A percentile compares a stretch with the other conserved stretches of the same genome.
phyloP scores from a whole-genome alignment of 495 filamentous ascomycete genomes.

The Apiosordaria backusii region DNA sequence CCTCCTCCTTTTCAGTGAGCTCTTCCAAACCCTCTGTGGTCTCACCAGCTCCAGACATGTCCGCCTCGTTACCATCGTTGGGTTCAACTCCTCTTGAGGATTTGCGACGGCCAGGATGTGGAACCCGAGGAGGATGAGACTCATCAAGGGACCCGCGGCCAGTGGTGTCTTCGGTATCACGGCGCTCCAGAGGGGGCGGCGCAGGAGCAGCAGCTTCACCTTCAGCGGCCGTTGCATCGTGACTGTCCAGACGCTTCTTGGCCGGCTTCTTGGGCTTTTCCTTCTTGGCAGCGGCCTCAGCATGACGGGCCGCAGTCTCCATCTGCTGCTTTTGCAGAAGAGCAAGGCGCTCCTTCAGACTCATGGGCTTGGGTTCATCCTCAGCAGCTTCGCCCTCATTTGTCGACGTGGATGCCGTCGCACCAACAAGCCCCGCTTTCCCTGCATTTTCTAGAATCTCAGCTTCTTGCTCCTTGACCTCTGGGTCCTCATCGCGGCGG shows the following conservation, averaged over 20 bases:
- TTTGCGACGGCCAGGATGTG: slow-evolving; percentile 45
- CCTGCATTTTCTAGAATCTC: slow-evolving; percentile 56
- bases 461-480: slow-evolving; percentile 63
- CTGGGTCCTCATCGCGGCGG: slow-evolving; percentile 83
- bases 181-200: slow-evolving; percentile 40
- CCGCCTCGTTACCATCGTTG: slow-evolving; percentile 81
- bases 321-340: slow-evolving; percentile 89
- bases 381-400: slow-evolving; percentile 49
- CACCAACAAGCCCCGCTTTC: slow-evolving; percentile 54
- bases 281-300: slow-evolving; percentile 75
- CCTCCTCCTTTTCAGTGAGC: slow-evolving; percentile 69
- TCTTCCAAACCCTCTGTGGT: slow-evolving; percentile 78
- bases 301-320: slow-evolving; percentile 77
- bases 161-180: slow-evolving; percentile 49
- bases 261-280: slow-evolving; percentile 80
- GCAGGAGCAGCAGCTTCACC: slow-evolving; percentile 37
- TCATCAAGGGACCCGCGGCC: slow-evolving; percentile 60
- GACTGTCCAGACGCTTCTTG: slow-evolving; percentile 72
- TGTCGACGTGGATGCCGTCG: slow-evolving; percentile 20
- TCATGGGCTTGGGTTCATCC: slow-evolving; percentile 83
- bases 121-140: slow-evolving; percentile 40
- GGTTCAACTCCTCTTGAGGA: slow-evolving; percentile 53
- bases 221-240: slow-evolving; percentile 35
- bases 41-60: slow-evolving; percentile 83
- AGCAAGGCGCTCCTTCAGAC: slow-evolving; percentile 90